Percentiles rank a stretch among this genome's conserved stretches.
phyloP scores from a whole-genome alignment of 73 alveolate genomes.

The Paramecium sonneborni region DNA sequence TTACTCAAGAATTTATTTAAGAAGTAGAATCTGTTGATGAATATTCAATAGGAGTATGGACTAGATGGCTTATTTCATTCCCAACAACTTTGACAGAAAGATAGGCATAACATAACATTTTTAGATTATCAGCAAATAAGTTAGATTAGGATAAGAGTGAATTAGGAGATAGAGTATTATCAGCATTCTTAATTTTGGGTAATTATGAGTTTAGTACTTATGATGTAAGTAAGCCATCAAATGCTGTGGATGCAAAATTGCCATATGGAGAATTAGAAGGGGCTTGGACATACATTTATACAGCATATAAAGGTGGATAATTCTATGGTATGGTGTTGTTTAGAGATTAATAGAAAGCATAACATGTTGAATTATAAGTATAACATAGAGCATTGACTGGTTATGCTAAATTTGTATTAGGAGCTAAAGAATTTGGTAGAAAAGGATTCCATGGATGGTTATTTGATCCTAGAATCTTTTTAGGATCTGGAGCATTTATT shows the following conservation, averaged over 20 bases:
- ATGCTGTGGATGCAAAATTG: slow-evolving; percentile 45
- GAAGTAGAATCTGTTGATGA: slow-evolving; percentile 45
- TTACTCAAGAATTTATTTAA: neutral
- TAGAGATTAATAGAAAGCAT: neutral
- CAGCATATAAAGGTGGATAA: neutral
- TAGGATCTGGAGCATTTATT: neutral
- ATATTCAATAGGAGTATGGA: slow-evolving; percentile 42
- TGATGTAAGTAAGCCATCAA: slow-evolving; percentile 3
- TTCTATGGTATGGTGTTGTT: slow-evolving; percentile 27
- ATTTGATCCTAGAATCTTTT: slow-evolving; percentile 18
- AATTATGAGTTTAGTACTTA: slow-evolving; percentile 19
- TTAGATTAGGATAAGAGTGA: neutral
- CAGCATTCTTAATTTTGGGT: slow-evolving; percentile 8
- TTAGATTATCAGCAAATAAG: slow-evolving; percentile 15
- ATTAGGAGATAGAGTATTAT: slow-evolving; percentile 32
- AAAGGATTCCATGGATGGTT: slow-evolving; percentile 46
- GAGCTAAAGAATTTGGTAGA: slow-evolving; percentile 44
- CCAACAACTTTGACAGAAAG: slow-evolving; percentile 32
- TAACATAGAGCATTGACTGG: slow-evolving; percentile 31
- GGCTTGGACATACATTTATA: neutral
- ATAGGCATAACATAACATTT: neutral
- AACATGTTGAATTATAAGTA: slow-evolving; percentile 4
- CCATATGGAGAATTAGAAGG: slow-evolving; percentile 39
- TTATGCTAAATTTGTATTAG: slow-evolving; percentile 42
- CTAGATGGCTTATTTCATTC: slow-evolving; percentile 29